Percentiles rank a stretch among this genome's conserved stretches.
These are phyloP conservation scores for Gloeophyllum trabeum DNA, from an alignment of 768 basidiomycete species.

Conservation along the genomic window DNA sequence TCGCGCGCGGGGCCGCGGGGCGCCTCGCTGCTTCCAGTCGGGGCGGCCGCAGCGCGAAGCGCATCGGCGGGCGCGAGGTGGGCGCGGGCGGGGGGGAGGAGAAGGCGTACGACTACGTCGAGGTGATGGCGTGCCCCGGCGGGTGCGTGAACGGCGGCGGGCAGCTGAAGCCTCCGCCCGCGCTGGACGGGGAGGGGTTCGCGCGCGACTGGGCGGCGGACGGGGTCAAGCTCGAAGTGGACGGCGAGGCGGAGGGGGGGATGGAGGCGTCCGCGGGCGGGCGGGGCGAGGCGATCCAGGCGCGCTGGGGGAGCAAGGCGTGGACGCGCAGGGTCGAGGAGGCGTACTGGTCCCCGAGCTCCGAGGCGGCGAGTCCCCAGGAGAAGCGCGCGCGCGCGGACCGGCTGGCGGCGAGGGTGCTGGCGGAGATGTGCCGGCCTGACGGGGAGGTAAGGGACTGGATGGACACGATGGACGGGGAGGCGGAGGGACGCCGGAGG, in stretches of 20 bases:
- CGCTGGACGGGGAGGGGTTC: conserved; percentile 54
- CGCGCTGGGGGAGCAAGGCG: conserved; percentile 73
- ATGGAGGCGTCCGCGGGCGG: conserved; percentile 41
- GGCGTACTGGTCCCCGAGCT: conserved; percentile 66
- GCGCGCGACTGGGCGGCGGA: conserved; percentile 47
- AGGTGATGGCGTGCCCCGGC: conserved; percentile 98
- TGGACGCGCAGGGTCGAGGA: conserved; percentile 78
- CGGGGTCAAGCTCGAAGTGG: conserved; percentile 29
- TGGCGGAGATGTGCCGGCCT: conserved; percentile 28
- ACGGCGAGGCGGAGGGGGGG: conserved; percentile 11
- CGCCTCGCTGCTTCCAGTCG: too few species aligned
- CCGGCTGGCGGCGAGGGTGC: conserved; percentile 23
- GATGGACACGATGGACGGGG: conserved; percentile 27
- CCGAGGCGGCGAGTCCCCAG: conserved; percentile 15
- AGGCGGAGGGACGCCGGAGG: conserved; percentile 30
- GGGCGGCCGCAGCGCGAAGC: conserved; percentile 13
- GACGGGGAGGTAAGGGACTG: conserved; percentile 10
- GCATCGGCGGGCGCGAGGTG: conserved; percentile 16
- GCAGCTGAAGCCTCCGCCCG: conserved; percentile 37
- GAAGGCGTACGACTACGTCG: conserved; percentile 76
- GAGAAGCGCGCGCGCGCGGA: conserved; percentile 17
- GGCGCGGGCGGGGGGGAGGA: conserved; percentile 25
- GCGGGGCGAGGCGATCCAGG: conserved; percentile 72
- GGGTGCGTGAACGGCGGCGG: conserved; percentile 98
- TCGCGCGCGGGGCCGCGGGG: conserved; percentile 62